Conservation (phyloP, 2,329 filamentous ascomycete genomes). For the Monilinia vaccinii-corymbosi region DNA sequence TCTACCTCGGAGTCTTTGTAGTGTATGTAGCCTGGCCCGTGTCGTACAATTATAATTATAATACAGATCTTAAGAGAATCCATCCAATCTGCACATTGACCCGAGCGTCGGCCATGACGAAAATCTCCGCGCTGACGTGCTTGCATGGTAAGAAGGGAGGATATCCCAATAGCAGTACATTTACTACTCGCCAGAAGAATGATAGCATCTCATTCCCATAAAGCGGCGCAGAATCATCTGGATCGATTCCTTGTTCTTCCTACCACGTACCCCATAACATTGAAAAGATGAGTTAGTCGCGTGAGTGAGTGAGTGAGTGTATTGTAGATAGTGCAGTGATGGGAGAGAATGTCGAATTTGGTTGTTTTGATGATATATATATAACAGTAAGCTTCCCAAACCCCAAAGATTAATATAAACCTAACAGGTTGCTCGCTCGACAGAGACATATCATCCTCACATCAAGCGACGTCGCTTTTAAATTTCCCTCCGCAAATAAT, state of each 20-base stretch:
- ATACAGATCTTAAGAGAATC: too few species aligned
- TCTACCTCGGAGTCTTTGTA: too few species aligned
- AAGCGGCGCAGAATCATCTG: not conserved
- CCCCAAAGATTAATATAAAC: not conserved
- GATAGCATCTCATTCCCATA: too few species aligned
- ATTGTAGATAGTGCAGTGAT: not conserved
- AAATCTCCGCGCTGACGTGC: too few species aligned
- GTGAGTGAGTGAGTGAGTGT: not conserved
- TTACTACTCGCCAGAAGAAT: not conserved
- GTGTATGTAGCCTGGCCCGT: too few species aligned
- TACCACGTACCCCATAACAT: not conserved
- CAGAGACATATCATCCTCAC: not conserved
- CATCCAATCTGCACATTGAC: too few species aligned
- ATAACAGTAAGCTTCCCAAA: not conserved
- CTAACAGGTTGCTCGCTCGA: not conserved
- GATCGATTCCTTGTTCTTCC: not conserved
- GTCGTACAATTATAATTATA: too few species aligned
- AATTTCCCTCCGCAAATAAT: not conserved
- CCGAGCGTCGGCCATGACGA: too few species aligned
- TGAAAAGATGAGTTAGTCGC: not conserved
- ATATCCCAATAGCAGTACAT: not conserved
- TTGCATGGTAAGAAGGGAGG: not conserved
- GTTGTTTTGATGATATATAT: not conserved
- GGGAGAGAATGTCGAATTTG: not conserved
- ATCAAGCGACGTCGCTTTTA: not conserved